These are phyloP conservation scores for Plectosphaerella sp. DNA, from an alignment of 2,329 filamentous ascomycete species.

Conservation along the genomic window DNA sequence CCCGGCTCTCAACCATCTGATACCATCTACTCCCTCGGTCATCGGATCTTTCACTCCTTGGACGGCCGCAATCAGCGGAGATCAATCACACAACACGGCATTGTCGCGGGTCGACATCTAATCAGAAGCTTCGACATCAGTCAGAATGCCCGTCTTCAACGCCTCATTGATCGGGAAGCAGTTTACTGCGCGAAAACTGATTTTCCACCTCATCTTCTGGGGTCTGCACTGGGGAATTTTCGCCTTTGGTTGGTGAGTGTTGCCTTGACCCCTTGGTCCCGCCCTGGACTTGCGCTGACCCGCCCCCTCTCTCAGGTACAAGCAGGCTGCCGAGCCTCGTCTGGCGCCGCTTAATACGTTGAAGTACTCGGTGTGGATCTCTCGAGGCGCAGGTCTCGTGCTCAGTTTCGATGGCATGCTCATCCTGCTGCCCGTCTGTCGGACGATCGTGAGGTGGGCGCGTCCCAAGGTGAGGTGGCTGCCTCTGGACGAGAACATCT, in stretches of 20 bases:
- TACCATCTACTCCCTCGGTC: conserved; percentile 8
- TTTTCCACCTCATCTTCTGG: conserved; percentile 83
- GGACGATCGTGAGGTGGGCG: conserved; percentile 79
- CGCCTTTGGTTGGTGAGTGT: conserved; percentile 73
- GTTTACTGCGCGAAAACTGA: conserved; percentile 64
- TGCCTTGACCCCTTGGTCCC: background rate
- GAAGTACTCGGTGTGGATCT: conserved; percentile 90
- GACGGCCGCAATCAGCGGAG: too few relatives aligned
- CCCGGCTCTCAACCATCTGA: background rate
- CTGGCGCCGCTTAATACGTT: conserved; percentile 78
- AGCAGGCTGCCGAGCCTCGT: conserved; percentile 65
- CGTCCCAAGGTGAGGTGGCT: conserved; percentile 84
- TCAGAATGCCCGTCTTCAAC: conserved; percentile 20
- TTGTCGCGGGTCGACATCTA: conserved; percentile 55
- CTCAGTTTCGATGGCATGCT: conserved; percentile 80
- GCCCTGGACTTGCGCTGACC: background rate
- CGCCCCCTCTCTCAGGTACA: conserved; percentile 53
- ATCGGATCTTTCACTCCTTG: conserved; percentile 11
- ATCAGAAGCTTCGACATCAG: conserved; percentile 18
- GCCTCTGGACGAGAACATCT: conserved; percentile 92
- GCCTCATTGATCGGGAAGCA: conserved; percentile 51
- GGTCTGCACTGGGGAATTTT: conserved; percentile 75
- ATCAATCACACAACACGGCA: conserved; percentile 7
- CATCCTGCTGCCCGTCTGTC: conserved; percentile 91
- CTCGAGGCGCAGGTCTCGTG: conserved; percentile 84